Evolutionary conservation across 2,329 filamentous ascomycete species (phyloP).

Genomic region (Ceratocystis papillata): DNA sequence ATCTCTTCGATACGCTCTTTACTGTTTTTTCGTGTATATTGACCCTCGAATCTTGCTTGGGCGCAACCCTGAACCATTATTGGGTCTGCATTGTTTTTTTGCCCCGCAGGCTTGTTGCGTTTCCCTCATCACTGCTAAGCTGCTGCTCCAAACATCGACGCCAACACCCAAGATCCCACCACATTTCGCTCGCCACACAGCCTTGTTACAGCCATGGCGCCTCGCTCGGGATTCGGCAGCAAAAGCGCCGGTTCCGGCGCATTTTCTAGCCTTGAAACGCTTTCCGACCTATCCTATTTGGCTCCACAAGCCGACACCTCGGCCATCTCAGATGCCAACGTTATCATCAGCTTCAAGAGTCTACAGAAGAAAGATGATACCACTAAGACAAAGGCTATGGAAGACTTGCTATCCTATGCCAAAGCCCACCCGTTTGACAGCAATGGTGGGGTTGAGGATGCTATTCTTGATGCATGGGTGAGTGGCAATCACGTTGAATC

Average conservation of each 20-base stretch:
- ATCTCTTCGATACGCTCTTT: background rate
- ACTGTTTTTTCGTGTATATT: background rate
- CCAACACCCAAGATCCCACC: background rate
- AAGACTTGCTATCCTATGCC: slow-evolving; percentile 64
- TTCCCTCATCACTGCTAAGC: background rate
- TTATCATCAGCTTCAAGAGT: slow-evolving; percentile 87
- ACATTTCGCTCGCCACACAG: background rate
- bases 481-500: slow-evolving; percentile 26
- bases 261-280: slow-evolving; percentile 3
- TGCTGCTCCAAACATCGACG: background rate
- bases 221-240: slow-evolving; percentile 18
- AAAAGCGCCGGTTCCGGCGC: slow-evolving; percentile 13
- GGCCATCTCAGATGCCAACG: slow-evolving; percentile 63
- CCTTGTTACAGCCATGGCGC: background rate
- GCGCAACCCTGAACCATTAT: background rate
- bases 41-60: background rate
- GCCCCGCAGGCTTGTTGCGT: background rate
- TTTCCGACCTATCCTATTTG: slow-evolving; percentile 61
- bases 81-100: slow-evolving; percentile 5
- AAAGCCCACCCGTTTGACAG: slow-evolving; percentile 43
- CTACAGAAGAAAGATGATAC: slow-evolving; percentile 84
- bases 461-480: slow-evolving; percentile 81
- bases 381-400: slow-evolving; percentile 81
- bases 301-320: slow-evolving; percentile 74
- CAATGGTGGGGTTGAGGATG: slow-evolving; percentile 60